Evolutionary conservation across 2,329 filamentous ascomycete species (phyloP), one percentile per base, ranked within the genome.

Genomic region (Cytospora piceicola): DNA sequence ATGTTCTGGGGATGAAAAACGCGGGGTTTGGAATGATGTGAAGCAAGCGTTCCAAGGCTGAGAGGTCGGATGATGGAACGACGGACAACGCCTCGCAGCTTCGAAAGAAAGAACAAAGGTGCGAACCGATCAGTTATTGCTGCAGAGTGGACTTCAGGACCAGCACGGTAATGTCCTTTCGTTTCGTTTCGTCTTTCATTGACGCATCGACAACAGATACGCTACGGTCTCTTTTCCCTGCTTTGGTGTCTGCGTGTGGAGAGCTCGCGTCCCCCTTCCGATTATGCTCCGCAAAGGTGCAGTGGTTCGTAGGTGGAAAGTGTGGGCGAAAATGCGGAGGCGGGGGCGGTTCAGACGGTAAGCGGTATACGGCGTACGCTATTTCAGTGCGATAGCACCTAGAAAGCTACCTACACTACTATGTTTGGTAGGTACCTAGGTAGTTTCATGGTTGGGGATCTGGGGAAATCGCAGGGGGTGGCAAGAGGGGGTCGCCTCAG

Each of bases 311-410:
- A 54, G 42, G 61, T 60, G 39, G 56, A 59, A 64, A 56, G 30
- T 59, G 66, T 65, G 66, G 63, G 63, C 52, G 56, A 52, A 55
- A 65, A 65, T 67, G 66, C 66, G 66, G 66, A 66, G 63, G 66
- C 64, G 66, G 66, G 56, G 66, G 61, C 59, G 66, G 32, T 11
- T 20, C 24, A 14, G 46, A 22, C n/a, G n/a, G n/a, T 49, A 49
- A 24, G 46, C 46, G 46, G 46, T 24, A 24, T 49, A 49, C 46
- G 22, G 46, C 24, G 46, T 49, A 24, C 46, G n/a, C 46, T 24
- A 24, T 49, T 49, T 7, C 9, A 22, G n/a, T 22, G 39, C 39
- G 39, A 22, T 46, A 22, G 9, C 6, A n/a, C n/a, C n/a, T n/a
- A n/a, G n/a, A n/a, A n/a, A n/a, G n/a, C n/a, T n/a, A n/a, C n/a